Evolutionary conservation across 805 yeast species (phyloP).

Genomic region (Ogataea corticis): DNA sequence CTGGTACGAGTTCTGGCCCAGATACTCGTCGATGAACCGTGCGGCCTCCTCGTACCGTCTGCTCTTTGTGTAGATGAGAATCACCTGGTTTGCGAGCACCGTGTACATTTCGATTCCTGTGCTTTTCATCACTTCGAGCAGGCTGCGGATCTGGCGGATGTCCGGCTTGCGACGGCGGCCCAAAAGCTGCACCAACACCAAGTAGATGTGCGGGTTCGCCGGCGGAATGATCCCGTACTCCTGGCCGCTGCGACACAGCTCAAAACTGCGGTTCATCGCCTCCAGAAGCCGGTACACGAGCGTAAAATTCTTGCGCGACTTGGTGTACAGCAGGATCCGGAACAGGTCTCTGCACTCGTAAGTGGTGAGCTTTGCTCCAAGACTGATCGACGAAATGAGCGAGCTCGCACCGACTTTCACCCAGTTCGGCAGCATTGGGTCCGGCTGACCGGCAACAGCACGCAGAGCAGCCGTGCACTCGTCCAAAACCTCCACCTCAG

Average conservation of each 20-base stretch:
- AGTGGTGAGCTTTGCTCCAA: conserved; percentile 26
- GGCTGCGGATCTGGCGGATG: conserved; percentile 28
- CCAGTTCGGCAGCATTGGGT: conserved; percentile 5
- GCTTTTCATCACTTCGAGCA: conserved; percentile 35
- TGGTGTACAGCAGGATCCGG: conserved; percentile 21
- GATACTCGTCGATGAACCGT: conserved; percentile 33
- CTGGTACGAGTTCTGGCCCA: conserved; percentile 9
- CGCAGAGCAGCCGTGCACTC: conserved; percentile 14
- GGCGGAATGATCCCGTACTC: conserved; percentile 34
- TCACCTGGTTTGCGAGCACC: conserved; percentile 39
- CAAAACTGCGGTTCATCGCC: conserved; percentile 29
- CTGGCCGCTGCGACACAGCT: conserved; percentile 8
- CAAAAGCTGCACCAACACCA: conserved; percentile 39
- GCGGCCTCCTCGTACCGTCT: conserved; percentile 35
- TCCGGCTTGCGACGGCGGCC: conserved; percentile 31
- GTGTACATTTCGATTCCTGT: conserved; percentile 35
- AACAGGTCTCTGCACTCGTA: conserved; percentile 29
- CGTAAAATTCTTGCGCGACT: conserved; percentile 19
- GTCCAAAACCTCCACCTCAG: conserved; percentile 27
- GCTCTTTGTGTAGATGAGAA: conserved; percentile 33
- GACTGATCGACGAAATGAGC: conserved; percentile 21
- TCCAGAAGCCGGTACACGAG: conserved; percentile 36
- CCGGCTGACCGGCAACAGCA: not conserved
- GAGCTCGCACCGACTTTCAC: conserved; percentile 10
- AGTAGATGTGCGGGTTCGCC: conserved; percentile 42